phyloP scores from a whole-genome alignment of 2,329 filamentous ascomycete species.

The Uncinocarpus reesii region DNA sequence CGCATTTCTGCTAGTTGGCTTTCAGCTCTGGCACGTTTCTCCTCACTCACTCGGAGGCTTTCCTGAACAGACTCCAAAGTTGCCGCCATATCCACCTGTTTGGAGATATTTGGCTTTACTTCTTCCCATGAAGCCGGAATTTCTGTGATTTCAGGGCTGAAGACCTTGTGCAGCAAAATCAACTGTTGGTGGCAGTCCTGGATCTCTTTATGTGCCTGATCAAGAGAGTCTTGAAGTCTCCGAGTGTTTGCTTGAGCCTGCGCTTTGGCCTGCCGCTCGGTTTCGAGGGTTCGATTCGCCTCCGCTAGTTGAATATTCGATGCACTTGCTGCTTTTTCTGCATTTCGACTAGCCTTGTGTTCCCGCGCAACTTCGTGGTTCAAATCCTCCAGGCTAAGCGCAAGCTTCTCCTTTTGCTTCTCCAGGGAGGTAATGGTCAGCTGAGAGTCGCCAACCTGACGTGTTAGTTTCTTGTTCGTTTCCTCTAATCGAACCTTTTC shows the following conservation, averaged over 20 bases:
- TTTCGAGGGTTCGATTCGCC: constrained; percentile 78
- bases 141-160: constrained; percentile 63
- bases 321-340: constrained; percentile 76
- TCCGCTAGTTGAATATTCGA: constrained; percentile 77
- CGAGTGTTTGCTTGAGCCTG: constrained; percentile 81
- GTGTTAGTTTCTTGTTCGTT: constrained; percentile 66
- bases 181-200: constrained; percentile 70
- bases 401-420: constrained; percentile 88
- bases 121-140: constrained; percentile 58
- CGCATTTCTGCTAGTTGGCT: constrained; percentile 69
- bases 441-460: constrained; percentile 78
- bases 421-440: constrained; percentile 72
- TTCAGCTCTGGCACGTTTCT: constrained; percentile 73
- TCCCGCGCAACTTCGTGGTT: constrained; percentile 86
- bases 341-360: constrained; percentile 78
- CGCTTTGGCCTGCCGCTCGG: constrained; percentile 70
- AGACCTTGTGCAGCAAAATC: constrained; percentile 71
- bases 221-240: constrained; percentile 67
- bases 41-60: constrained; percentile 70
- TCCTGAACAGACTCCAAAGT: constrained; percentile 84
- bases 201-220: constrained; percentile 70
- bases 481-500: constrained; percentile 79
- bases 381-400: constrained; percentile 77
- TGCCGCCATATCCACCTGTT: constrained; percentile 64
- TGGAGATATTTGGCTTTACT: constrained; percentile 56